Evolutionary conservation across 2,329 filamentous ascomycete species (phyloP), one percentile per base, ranked within the genome.

Genomic region (Celoporthe dispersa): DNA sequence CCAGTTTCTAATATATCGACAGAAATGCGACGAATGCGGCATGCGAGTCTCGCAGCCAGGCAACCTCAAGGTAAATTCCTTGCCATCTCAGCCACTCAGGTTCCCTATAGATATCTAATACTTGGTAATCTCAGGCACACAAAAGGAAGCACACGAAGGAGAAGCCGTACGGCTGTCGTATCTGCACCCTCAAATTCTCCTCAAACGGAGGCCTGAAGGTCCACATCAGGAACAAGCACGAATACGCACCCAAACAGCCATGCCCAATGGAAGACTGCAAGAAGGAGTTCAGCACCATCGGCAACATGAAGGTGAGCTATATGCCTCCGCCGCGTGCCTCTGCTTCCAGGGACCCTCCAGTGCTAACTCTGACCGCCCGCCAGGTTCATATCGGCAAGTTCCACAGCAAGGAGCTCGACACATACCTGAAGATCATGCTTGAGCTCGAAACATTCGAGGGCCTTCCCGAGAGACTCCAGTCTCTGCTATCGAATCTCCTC

Each of bases 251-350:
- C 80, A 92, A 91, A 1, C 97, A 92, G 78, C 87, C 88, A 39
- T 98, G 95, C 81, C 89, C 87, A 71, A 85, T 98, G 9, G 94
- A 97, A 75, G 86, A 89, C 71, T 98, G 95, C 81, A 89, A 90
- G 72, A 98, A 97, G 83, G 87, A 90, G 59, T 98, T 98, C 78
- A 97, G 93, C 0, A 93, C 97, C 75, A 87, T 95, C 1, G 95
- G 95, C 11, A 98, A 98, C 77, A 87, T 98, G 74, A 98, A 98
- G 88, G 92, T 93, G 77, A 64, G 80, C 70, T 37, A 4, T 68
- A 65, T 57, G 9, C 62, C 14, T 22, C 19, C 2, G 4, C 3
- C 12, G 64, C n/a, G 35, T 5, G 14, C 12, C 33, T 12, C 9
- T 31, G 44, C n/a, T n/a, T n/a, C n/a, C n/a, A 2, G 11, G 44